Conservation (phyloP, 148 eudicot genomes). For the Rhododendron kiyosumense region DNA sequence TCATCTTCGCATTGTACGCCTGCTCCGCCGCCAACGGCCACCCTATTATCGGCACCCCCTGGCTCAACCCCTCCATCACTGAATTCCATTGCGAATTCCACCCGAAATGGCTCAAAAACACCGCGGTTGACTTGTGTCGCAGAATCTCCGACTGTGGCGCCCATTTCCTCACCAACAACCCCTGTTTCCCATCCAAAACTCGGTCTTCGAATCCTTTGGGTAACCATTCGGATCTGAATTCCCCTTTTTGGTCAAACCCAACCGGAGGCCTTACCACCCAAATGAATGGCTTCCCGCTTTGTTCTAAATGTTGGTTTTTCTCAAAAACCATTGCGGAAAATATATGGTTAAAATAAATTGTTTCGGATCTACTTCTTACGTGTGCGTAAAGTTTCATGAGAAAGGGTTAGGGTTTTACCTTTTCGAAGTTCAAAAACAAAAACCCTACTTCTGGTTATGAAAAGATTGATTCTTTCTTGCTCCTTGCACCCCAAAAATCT, state of each 20-base stretch:
- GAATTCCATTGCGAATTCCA: too few relatives aligned
- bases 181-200: slow-evolving; percentile 27
- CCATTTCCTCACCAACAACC: slow-evolving; percentile 44
- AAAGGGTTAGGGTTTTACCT: too few relatives aligned
- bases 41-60: slow-evolving; percentile 59
- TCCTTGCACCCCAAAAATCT: too few relatives aligned
- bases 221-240: slow-evolving; percentile 53
- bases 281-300: slow-evolving; percentile 53
- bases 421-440: too few relatives aligned
- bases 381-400: too few relatives aligned
- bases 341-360: too few relatives aligned
- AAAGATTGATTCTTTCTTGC: too few relatives aligned
- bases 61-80: slow-evolving; percentile 59
- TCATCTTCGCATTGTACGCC: slow-evolving; percentile 60
- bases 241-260: slow-evolving; percentile 38
- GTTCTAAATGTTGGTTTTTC: too few relatives aligned
- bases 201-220: slow-evolving; percentile 56
- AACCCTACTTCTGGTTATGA: too few relatives aligned
- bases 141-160: slow-evolving; percentile 72
- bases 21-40: slow-evolving; percentile 68
- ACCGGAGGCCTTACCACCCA: slow-evolving; percentile 79
- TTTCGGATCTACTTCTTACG: too few relatives aligned
- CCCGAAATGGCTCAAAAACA: slow-evolving; percentile 57
- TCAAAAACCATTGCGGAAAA: too few relatives aligned
- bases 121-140: slow-evolving; percentile 48